Evolutionary conservation across 148 eudicot species (phyloP).

Genomic region (Selenicereus undatus): DNA sequence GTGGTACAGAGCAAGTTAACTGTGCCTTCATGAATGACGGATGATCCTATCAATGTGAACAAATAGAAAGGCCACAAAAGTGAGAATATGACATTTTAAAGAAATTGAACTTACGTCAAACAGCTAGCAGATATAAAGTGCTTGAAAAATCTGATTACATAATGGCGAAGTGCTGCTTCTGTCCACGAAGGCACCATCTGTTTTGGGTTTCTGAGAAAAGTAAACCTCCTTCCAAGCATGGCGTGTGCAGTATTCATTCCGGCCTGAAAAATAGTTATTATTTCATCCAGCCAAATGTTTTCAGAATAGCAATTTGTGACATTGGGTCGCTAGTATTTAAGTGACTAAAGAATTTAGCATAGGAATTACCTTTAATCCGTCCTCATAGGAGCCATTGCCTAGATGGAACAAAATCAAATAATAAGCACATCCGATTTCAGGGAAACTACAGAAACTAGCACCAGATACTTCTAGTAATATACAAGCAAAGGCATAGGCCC

Average conservation of each 20-base stretch:
- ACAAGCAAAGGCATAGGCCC: no score
- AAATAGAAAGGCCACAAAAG: not conserved
- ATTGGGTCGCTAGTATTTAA: not conserved
- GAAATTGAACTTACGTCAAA: constrained; percentile 57
- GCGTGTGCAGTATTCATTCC: constrained; percentile 64
- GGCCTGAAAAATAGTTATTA: constrained; percentile 41
- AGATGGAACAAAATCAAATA: constrained; percentile 11
- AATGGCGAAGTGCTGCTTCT: constrained; percentile 64
- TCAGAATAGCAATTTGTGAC: not conserved
- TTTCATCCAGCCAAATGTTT: not conserved
- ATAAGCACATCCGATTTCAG: not conserved
- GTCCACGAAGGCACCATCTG: constrained; percentile 70
- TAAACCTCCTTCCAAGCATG: constrained; percentile 38
- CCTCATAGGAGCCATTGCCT: constrained; percentile 93
- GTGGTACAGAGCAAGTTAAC: not conserved
- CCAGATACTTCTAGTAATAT: not conserved
- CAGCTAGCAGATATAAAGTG: constrained; percentile 58
- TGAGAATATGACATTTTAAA: not conserved
- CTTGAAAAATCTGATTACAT: constrained; percentile 58
- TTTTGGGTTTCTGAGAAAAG: constrained; percentile 52
- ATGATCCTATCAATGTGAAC: no score
- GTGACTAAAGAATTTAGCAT: not conserved
- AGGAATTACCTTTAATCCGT: constrained; percentile 72
- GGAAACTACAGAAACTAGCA: not conserved
- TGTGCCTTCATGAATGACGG: not conserved